phyloP scores from a whole-genome alignment of 2,329 filamentous ascomycete genomes.

The Colletotrichum siamense region DNA sequence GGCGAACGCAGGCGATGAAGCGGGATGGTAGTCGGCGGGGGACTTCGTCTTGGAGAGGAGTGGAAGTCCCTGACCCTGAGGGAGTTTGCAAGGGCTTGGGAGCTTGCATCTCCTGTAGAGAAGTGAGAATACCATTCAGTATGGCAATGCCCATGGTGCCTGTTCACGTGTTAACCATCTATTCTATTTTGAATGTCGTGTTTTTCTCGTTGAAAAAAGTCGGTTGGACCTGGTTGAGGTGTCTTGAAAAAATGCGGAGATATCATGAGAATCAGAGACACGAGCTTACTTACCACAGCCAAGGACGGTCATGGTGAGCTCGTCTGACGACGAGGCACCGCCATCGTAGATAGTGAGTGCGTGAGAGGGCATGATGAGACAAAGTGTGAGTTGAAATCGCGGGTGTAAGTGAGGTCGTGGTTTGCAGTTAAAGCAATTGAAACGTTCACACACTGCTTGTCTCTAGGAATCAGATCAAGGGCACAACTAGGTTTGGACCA shows the following conservation, averaged over 20 bases:
- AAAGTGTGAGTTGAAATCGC: background rate
- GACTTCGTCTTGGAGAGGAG: conserved; percentile 47
- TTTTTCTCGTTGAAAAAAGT: background rate
- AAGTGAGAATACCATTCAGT: conserved; percentile 78
- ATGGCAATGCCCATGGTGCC: conserved; percentile 88
- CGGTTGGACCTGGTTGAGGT: background rate
- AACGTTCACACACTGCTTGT: background rate
- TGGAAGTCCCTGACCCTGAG: conserved; percentile 42
- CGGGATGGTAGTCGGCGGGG: conserved; percentile 69
- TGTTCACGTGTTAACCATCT: conserved; percentile 36
- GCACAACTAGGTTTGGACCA: background rate
- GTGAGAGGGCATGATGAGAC: conserved; percentile 27
- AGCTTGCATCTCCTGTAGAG: conserved; percentile 60
- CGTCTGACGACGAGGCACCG: conserved; percentile 32
- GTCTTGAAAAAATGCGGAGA: background rate
- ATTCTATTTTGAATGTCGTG: background rate
- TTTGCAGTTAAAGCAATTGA: background rate
- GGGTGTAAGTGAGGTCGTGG: conserved; percentile 13
- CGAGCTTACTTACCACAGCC: conserved; percentile 74
- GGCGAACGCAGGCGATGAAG: conserved; percentile 83
- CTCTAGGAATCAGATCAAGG: background rate
- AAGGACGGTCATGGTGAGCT: conserved; percentile 78
- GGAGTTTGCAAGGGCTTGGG: conserved; percentile 50
- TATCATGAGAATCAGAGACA: too few relatives aligned
- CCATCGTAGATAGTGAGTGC: conserved; percentile 32